These are phyloP conservation scores for Penicillium coffeae DNA, from an alignment of 495 filamentous ascomycete species.

Conservation along the genomic window DNA sequence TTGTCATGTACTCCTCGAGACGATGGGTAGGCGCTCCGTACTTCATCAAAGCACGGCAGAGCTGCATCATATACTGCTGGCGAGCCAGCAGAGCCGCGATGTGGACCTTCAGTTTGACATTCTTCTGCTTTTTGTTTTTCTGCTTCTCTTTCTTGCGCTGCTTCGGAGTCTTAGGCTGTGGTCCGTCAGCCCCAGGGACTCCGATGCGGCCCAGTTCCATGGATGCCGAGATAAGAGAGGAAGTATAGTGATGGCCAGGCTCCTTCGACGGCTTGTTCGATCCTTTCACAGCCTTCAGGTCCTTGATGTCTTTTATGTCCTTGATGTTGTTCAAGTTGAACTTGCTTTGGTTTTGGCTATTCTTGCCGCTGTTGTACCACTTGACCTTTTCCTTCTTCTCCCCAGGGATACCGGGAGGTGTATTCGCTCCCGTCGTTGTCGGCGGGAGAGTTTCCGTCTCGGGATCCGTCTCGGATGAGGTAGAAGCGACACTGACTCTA, in stretches of 20 bases:
- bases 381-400: constrained; percentile 32
- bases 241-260: constrained; percentile 24
- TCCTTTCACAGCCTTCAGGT: background rate
- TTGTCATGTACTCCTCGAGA: constrained; percentile 78
- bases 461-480: constrained; percentile 14
- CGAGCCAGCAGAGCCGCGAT: constrained; percentile 74
- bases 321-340: constrained; percentile 1
- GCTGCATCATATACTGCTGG: constrained; percentile 77
- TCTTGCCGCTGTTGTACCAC: constrained; percentile 28
- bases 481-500: constrained; percentile 22
- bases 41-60: constrained; percentile 83
- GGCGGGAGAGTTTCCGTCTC: constrained; percentile 17
- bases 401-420: constrained; percentile 15
- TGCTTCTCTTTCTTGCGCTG: constrained; percentile 24
- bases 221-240: constrained; percentile 27
- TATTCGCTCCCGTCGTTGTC: constrained; percentile 13
- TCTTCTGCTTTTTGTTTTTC: constrained; percentile 39
- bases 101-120: constrained; percentile 75
- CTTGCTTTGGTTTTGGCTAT: constrained; percentile 4
- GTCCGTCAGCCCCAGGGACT: constrained; percentile 23
- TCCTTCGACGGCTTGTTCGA: background rate
- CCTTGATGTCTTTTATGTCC: background rate
- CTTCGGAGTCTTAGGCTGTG: constrained; percentile 21
- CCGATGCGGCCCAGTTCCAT: constrained; percentile 27
- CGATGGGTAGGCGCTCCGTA: constrained; percentile 74